Base-by-base conservation (phyloP, 1,284 basidiomycete genomes). In the Ceratobasidium sp. region DNA sequence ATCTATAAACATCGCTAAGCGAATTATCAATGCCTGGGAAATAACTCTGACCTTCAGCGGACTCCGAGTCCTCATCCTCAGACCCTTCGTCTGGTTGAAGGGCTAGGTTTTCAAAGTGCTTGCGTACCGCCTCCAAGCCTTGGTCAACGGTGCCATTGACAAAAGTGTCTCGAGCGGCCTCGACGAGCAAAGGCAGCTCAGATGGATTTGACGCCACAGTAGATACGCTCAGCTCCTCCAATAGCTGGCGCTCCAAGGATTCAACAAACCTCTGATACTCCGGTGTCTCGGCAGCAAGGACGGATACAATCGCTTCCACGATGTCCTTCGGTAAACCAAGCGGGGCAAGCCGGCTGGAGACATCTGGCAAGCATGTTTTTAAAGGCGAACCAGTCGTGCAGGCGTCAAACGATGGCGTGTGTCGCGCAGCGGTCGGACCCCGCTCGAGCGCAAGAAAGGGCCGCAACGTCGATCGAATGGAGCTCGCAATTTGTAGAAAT, bases 41-140 rank as follows among this genome's bases (percentile, higher is more conserved):
- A 33, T 5, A n/a, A 66, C 48, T n/a, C 46, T 67, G 10, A 67
- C 65, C 65, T 33, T 30, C 46, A 14, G 23, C 67, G 23, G 68
- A 70, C 5, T 59, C 68, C 3, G 38, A 44, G 10, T 18, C 50
- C 3, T 59, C 68, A 46, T 46, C 2, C 23, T 70, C 68, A 12
- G 69, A 73, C 5, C 33, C 23, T 12, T 52, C n/a, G n/a, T n/a
- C n/a, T n/a, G n/a, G 30, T 38, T 44, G 48, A 23, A 57, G 44
- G 20, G 23, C 35, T n/a, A 68, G 6, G 18, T 5, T 30, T 2
- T 35, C 27, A 38, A 68, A 23, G 14, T 68, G 48, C 20, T 35
- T 55, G 5, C 20, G 23, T 4, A 68, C 66, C 2, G 16, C 7
- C 14, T 68, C 66, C 4, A 68, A 2, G 16, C 38, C 68, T 18